A percentile compares a stretch with the other conserved stretches of the same genome.
Evolutionary conservation across 176 grass and related monocot species (phyloP).

Genomic region (Elymus sibiricus): DNA sequence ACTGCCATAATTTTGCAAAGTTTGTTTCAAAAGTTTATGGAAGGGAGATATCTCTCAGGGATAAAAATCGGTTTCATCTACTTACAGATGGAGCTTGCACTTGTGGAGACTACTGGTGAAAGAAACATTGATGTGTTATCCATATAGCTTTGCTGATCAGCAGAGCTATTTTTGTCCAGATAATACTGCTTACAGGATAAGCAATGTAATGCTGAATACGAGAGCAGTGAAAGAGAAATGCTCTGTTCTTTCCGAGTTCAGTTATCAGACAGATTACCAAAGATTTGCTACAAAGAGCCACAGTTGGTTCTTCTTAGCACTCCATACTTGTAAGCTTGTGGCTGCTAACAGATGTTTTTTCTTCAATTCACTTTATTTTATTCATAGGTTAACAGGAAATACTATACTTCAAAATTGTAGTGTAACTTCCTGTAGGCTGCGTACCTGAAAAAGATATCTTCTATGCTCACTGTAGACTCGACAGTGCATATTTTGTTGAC

Average conservation of each 20-base stretch:
- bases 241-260: slow-evolving; percentile 21
- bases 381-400: background rate
- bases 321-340: slow-evolving; percentile 1
- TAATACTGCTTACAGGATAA: background rate
- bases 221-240: background rate
- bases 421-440: background rate
- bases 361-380: background rate
- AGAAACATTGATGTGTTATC: background rate
- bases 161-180: background rate
- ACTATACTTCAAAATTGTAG: background rate
- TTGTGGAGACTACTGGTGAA: slow-evolving; percentile 79
- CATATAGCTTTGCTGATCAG: background rate
- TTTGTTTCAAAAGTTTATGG: slow-evolving; percentile 62
- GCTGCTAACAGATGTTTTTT: background rate
- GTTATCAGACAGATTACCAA: background rate
- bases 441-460: slow-evolving; percentile 10
- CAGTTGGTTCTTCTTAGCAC: background rate
- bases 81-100: slow-evolving; percentile 48
- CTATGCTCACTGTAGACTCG: background rate
- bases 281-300: background rate
- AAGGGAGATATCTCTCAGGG: slow-evolving; percentile 62
- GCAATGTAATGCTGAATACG: background rate
- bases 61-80: slow-evolving; percentile 73
- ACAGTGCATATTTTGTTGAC: background rate
- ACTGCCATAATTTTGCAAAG: slow-evolving; percentile 86